Conservation (phyloP, 2,329 filamentous ascomycete species). For the Alternaria novae-zelandiae region DNA sequence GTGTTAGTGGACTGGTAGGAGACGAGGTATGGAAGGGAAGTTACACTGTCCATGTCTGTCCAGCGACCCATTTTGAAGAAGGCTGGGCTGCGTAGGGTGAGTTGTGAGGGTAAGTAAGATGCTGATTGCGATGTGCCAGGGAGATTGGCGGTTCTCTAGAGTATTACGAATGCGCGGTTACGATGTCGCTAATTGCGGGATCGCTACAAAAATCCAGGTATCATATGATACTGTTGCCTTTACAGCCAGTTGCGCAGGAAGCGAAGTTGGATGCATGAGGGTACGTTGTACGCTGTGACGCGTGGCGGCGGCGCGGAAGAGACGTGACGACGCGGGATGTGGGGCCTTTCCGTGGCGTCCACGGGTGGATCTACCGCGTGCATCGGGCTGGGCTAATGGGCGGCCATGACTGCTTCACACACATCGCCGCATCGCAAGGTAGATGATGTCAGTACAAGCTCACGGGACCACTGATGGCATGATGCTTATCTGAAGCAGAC, state of each 20-base stretch:
- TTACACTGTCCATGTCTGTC: constrained; percentile 32
- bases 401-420: neutral
- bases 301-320: neutral
- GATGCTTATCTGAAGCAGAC: neutral
- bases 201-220: neutral
- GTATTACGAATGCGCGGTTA: neutral
- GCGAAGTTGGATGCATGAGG: neutral
- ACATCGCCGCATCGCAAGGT: neutral
- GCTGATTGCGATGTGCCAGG: neutral
- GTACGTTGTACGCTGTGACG: neutral
- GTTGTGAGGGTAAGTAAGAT: neutral
- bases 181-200: neutral
- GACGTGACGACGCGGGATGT: neutral
- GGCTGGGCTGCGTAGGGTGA: constrained; percentile 1
- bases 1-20: neutral
- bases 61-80: constrained; percentile 33
- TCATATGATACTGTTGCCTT: neutral
- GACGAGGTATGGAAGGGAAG: neutral
- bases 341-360: neutral
- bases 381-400: neutral
- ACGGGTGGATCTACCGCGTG: neutral
- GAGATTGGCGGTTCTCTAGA: neutral
- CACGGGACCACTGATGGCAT: neutral
- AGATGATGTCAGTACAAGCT: neutral
- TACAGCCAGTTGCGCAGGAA: neutral